Conservation (phyloP, 805 yeast genomes). For the Helenozyma baotianmanensis region DNA sequence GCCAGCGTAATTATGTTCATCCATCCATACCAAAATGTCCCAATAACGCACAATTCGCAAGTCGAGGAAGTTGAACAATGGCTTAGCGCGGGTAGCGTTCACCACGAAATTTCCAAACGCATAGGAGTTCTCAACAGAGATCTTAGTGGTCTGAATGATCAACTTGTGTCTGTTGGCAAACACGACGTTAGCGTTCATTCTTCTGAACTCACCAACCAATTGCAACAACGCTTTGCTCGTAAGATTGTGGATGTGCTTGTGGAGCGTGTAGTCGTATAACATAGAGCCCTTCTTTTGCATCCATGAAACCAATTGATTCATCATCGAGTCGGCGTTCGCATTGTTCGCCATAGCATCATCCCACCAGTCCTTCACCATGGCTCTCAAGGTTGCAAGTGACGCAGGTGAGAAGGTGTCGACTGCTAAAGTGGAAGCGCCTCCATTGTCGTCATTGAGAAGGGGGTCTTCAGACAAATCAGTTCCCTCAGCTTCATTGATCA, state of each 20-base stretch:
- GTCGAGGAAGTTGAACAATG: constrained; percentile 79
- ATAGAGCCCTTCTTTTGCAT: constrained; percentile 69
- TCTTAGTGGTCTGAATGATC: constrained; percentile 68
- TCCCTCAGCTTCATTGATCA: constrained; percentile 86
- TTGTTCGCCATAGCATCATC: constrained; percentile 72
- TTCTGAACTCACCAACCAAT: constrained; percentile 69
- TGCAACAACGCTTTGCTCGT: constrained; percentile 80
- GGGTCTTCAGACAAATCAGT: constrained; percentile 59
- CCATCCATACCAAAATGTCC: constrained; percentile 97
- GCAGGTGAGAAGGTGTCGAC: constrained; percentile 79
- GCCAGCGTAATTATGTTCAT: constrained; percentile 83
- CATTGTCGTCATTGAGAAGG: constrained; percentile 28
- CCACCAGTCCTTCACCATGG: constrained; percentile 89
- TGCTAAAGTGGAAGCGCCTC: constrained; percentile 52
- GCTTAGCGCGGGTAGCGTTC: constrained; percentile 72
- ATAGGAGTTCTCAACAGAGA: constrained; percentile 78
- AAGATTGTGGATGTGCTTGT: constrained; percentile 82
- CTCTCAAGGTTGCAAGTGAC: constrained; percentile 65
- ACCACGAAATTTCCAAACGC: constrained; percentile 85
- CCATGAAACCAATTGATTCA: constrained; percentile 81
- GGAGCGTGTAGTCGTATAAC: constrained; percentile 72
- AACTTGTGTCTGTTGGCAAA: constrained; percentile 77
- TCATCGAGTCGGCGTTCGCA: constrained; percentile 74
- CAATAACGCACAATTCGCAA: constrained; percentile 71
- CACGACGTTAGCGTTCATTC: constrained; percentile 74